Evolutionary conservation across 306 rosid genomes (phyloP), one percentile per base, ranked within the genome.

Genomic region (Glycyrrhiza uralensis): DNA sequence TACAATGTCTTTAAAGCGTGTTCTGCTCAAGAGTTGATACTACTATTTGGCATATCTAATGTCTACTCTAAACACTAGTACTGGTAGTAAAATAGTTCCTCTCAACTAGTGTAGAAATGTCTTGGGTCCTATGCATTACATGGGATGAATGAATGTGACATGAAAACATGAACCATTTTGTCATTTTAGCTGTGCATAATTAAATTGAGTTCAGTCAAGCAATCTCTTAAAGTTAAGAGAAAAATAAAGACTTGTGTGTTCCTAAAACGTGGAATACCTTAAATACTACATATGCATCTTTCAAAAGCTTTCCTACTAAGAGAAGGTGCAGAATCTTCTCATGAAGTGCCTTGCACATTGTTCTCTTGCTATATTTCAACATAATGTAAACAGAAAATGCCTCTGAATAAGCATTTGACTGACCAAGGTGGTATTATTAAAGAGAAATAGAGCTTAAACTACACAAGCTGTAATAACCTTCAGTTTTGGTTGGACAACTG

Each of bases 251-350:
- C 26, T 76, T 56, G 63, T 62, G 36, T 47, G 64, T 33, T 74
- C 59, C 51, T 26, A 73, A 74, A 77, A 42, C 24, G n/a, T 28
- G 22, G 78, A 69, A 71, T 82, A 94, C 98, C 97, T 94, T 94
- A 80, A 91, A 89, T 67, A 91, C 97, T 5, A 94, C 88, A 68
- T 89, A 94, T 44, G 98, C 97, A 71, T 94, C 97, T 82, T 89
- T 94, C 64, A 87, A 89, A 79, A 94, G 90, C 60, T 80, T 76
- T 35, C 98, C 98, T 54, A 87, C 87, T 15, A 94, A 64, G 15
- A 93, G 89, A 82, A 91, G 75, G 71, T 85, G 92, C 56, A 94
- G 81, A 86, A 91, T 86, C 87, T 91, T 91, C 80, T 91, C 97
- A 76, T 93, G 98, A 66, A 91, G 88, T 42, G 92, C 88, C 72